phyloP scores from a whole-genome alignment of 208 protist genomes.

The Leishmania arabica region DNA sequence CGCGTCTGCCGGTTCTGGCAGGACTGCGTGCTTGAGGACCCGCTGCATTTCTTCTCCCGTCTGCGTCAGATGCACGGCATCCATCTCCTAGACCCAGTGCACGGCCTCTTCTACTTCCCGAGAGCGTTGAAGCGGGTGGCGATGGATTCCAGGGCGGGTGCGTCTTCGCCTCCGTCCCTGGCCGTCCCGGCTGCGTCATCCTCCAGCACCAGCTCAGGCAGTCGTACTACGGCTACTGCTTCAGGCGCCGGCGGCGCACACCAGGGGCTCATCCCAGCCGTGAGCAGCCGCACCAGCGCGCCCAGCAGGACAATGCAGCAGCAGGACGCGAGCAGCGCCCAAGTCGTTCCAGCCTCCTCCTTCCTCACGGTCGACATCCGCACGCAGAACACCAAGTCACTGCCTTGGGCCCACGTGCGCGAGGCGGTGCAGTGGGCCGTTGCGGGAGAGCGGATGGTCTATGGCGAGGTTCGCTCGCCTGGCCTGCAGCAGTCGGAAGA shows the following conservation, averaged over 20 bases:
- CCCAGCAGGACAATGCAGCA: conserved; percentile 2
- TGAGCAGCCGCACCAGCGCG: not conserved
- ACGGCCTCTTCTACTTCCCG: conserved; percentile 55
- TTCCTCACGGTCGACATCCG: conserved; percentile 59
- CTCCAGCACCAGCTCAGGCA: not conserved
- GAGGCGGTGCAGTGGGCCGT: conserved; percentile 36
- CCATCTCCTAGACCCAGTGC: conserved; percentile 47
- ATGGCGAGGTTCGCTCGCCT: conserved; percentile 40
- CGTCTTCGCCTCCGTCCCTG: not conserved
- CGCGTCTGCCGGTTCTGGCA: conserved; percentile 41
- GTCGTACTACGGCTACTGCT: not conserved
- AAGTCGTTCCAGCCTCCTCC: conserved; percentile 28
- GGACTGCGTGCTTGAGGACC: conserved; percentile 30
- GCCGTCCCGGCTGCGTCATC: not conserved
- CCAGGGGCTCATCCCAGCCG: not conserved
- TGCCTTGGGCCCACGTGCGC: conserved; percentile 43
- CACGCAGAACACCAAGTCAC: conserved; percentile 49
- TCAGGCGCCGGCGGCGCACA: not conserved
- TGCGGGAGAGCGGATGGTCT: conserved; percentile 32
- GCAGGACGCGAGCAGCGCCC: conserved; percentile 10
- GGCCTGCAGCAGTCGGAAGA: conserved; percentile 35
- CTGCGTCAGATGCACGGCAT: conserved; percentile 55
- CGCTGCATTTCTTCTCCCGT: conserved; percentile 25
- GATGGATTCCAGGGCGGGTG: conserved; percentile 19
- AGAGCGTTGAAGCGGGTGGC: conserved; percentile 46